Percentiles rank a stretch among this genome's conserved stretches.
These are phyloP conservation scores for Penicillium occitanis DNA, from an alignment of 2,329 filamentous ascomycete genomes.

Conservation along the genomic window DNA sequence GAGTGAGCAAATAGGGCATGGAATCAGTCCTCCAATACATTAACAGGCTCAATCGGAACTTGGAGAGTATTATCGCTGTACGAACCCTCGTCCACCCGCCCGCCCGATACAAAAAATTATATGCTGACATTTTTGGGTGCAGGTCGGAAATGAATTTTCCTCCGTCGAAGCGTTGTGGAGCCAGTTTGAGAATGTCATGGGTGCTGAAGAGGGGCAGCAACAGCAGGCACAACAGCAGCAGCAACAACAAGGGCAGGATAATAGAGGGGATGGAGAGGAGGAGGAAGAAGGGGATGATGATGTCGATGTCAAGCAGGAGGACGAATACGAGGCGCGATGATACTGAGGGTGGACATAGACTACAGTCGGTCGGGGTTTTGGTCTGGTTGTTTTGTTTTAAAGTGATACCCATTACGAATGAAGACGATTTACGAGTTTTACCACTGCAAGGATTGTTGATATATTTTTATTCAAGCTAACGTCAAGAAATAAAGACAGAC, in stretches of 20 bases:
- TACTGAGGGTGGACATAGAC: not conserved
- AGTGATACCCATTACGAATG: slow-evolving; percentile 9
- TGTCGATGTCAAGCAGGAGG: slow-evolving; percentile 9
- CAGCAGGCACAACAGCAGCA: slow-evolving; percentile 30
- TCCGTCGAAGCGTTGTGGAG: slow-evolving; percentile 96
- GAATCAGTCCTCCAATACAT: slow-evolving; percentile 94
- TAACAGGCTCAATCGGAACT: slow-evolving; percentile 87
- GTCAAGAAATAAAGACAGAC: slow-evolving; percentile 23
- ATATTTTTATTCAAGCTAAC: slow-evolving; percentile 16
- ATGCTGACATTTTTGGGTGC: not conserved
- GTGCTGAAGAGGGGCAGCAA: slow-evolving; percentile 43
- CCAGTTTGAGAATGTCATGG: slow-evolving; percentile 96
- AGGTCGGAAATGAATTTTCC: slow-evolving; percentile 96
- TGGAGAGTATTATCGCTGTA: slow-evolving; percentile 89
- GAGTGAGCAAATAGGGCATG: slow-evolving; percentile 53
- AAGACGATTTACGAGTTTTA: not conserved
- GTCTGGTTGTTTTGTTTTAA: not conserved
- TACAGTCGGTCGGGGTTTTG: not conserved
- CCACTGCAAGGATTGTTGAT: not conserved
- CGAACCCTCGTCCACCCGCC: slow-evolving; percentile 26
- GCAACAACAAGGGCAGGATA: slow-evolving; percentile 27
- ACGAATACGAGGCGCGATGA: slow-evolving; percentile 13
- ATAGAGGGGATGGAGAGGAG: slow-evolving; percentile 17
- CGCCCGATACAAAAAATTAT: not conserved
- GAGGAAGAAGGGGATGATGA: slow-evolving; percentile 1